These are phyloP conservation scores for Cymbopogon citratus DNA, from an alignment of 176 grass and related monocot species.

Conservation along the genomic window DNA sequence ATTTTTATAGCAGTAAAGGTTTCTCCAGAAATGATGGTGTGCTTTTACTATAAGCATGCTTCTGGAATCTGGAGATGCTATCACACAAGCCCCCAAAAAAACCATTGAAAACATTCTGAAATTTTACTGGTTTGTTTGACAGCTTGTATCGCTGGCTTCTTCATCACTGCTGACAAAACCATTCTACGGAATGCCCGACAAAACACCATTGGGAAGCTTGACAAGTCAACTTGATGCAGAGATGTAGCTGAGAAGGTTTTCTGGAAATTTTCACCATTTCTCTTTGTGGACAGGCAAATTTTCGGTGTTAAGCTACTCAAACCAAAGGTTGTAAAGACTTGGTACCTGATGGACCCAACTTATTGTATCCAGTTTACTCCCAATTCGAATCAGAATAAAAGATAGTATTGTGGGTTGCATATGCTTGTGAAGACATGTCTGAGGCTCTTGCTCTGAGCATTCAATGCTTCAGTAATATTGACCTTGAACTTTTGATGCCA, in stretches of 20 bases:
- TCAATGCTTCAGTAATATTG: neutral
- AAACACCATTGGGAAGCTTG: constrained; percentile 70
- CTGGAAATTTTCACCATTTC: too few relatives aligned
- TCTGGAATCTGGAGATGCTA: neutral
- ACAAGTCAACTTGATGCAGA: constrained; percentile 43
- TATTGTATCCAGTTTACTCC: neutral
- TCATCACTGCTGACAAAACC: constrained; percentile 75
- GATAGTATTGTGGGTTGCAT: neutral
- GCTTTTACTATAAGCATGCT: neutral
- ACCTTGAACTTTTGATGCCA: neutral
- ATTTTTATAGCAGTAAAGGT: neutral
- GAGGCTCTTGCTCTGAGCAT: neutral
- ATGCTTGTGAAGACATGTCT: neutral
- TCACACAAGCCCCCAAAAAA: neutral
- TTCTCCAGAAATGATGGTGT: neutral
- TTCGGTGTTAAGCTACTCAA: neutral
- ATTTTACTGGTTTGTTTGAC: constrained; percentile 20
- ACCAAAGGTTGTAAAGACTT: neutral
- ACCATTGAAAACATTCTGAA: neutral
- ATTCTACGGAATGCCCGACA: constrained; percentile 70
- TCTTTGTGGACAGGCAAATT: neutral
- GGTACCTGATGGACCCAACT: neutral
- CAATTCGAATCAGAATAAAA: neutral
- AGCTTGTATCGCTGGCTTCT: constrained; percentile 81
- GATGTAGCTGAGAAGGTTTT: neutral